Percentiles rank a stretch among this genome's conserved stretches.
Conservation (phyloP, 2,329 filamentous ascomycete genomes). For the Phyllosticta ampelicida region DNA sequence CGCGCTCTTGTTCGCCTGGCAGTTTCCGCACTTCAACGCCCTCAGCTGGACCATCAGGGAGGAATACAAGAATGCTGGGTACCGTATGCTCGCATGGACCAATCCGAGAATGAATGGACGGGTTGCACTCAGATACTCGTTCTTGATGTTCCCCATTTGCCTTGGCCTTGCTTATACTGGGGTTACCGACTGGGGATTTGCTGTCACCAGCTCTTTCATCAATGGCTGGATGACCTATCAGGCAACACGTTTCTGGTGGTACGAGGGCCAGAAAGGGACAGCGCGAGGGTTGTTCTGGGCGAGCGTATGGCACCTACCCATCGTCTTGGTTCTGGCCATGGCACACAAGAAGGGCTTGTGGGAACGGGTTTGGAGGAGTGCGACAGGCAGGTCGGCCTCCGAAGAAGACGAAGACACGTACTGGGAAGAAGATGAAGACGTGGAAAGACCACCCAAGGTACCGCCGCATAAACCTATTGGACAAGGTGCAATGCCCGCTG, state of each 20-base stretch:
- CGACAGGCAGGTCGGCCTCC: conserved; percentile 48
- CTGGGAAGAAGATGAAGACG: conserved; percentile 35
- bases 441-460: background rate
- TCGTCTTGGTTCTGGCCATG: conserved; percentile 79
- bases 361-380: conserved; percentile 64
- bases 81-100: conserved; percentile 70
- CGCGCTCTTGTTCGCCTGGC: conserved; percentile 81
- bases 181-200: conserved; percentile 78
- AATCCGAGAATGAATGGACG: conserved; percentile 77
- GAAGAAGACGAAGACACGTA: conserved; percentile 45
- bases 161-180: conserved; percentile 65
- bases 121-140: conserved; percentile 76
- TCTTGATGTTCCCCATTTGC: conserved; percentile 80
- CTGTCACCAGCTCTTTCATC: conserved; percentile 66
- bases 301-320: conserved; percentile 90
- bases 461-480: background rate
- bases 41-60: conserved; percentile 79
- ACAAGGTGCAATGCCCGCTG: background rate
- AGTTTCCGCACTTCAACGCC: conserved; percentile 97
- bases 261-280: conserved; percentile 66
- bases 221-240: conserved; percentile 79
- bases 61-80: conserved; percentile 67
- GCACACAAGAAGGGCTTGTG: conserved; percentile 90
- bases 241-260: conserved; percentile 70
- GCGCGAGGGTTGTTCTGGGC: conserved; percentile 91